Percentiles rank a stretch among this genome's conserved stretches.
Conservation (phyloP, 1,284 basidiomycete genomes). For the Sanghuangporus sanghuang region DNA sequence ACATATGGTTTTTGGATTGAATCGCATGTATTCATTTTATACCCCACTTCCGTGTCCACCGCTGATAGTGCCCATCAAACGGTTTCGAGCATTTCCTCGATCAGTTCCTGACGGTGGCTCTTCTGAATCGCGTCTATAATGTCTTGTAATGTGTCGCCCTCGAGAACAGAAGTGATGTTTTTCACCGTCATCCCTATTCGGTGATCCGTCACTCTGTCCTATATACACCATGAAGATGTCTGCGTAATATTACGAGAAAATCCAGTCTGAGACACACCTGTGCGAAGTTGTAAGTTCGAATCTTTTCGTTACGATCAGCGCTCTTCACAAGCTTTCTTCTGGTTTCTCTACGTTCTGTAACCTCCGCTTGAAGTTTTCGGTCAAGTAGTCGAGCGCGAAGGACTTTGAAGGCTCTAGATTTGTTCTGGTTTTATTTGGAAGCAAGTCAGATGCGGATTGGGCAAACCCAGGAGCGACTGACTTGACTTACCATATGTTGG, state of each 20-base stretch:
- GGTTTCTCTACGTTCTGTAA: conserved; percentile 63
- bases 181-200: conserved; percentile 75
- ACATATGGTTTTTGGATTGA: background rate
- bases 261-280: conserved; percentile 44
- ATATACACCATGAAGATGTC: background rate
- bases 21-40: background rate
- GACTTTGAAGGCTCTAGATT: conserved; percentile 83
- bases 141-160: conserved; percentile 67
- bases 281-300: conserved; percentile 90
- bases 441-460: background rate
- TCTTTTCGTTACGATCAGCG: conserved; percentile 85
- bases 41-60: background rate
- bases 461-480: background rate
- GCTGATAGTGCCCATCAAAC: background rate
- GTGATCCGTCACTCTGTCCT: conserved; percentile 93
- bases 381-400: conserved; percentile 81
- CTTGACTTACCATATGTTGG: conserved; percentile 75
- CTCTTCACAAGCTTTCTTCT: conserved; percentile 72
- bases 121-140: conserved; percentile 62
- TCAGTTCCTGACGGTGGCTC: conserved; percentile 57
- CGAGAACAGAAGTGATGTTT: conserved; percentile 71
- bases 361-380: conserved; percentile 64
- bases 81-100: conserved; percentile 61
- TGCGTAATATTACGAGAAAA: background rate
- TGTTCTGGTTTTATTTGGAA: conserved; percentile 53